phyloP scores from a whole-genome alignment of 257 asterid species.

The Salvia hispanica region DNA sequence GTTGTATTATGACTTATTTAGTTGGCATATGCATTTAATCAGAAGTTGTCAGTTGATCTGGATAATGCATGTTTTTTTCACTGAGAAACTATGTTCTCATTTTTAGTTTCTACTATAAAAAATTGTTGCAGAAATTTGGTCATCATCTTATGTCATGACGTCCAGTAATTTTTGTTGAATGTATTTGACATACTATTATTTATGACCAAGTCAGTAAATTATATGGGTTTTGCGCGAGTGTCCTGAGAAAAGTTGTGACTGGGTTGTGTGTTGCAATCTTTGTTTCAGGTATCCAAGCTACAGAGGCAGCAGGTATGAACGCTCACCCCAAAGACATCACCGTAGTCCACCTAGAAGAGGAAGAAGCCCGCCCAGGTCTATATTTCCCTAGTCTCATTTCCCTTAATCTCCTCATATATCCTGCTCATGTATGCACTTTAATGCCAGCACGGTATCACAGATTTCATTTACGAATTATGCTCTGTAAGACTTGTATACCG shows the following conservation, averaged over 20 bases:
- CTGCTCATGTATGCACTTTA: background rate
- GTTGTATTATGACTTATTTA: conserved; percentile 9
- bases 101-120: background rate
- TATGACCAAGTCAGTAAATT: background rate
- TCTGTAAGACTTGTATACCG: background rate
- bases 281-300: conserved; percentile 64
- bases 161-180: background rate
- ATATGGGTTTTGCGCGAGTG: no score
- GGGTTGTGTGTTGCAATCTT: background rate
- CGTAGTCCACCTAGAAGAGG: conserved; percentile 76
- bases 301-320: conserved; percentile 60
- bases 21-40: background rate
- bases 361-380: conserved; percentile 91
- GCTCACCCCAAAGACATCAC: conserved; percentile 67
- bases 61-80: background rate
- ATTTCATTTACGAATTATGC: background rate
- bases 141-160: background rate
- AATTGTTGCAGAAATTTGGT: conserved; percentile 1
- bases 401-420: background rate
- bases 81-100: background rate
- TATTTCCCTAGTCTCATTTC: conserved; percentile 7
- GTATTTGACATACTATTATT: background rate
- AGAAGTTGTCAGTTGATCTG: background rate
- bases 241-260: background rate
- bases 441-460: background rate